Conservation (phyloP, 2,329 filamentous ascomycete species). For the Hymenoscyphus salicellus region DNA sequence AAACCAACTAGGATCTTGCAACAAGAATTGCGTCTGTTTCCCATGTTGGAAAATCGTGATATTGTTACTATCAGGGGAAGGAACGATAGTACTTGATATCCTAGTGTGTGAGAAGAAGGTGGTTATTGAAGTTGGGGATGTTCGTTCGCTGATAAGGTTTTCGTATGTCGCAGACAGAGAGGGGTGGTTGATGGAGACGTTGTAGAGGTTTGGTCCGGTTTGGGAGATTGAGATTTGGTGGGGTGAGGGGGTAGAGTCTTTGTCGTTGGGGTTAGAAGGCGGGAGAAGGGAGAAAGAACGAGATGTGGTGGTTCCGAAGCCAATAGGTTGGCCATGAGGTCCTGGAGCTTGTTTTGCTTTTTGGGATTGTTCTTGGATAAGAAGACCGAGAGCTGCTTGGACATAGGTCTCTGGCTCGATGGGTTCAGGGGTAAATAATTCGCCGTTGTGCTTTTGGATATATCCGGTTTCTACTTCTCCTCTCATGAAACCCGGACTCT, state of each 20-base stretch:
- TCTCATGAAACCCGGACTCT: slow-evolving; percentile 74
- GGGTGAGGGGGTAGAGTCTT: slow-evolving; percentile 13
- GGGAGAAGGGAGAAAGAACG: slow-evolving; percentile 32
- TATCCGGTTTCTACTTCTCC: slow-evolving; percentile 95
- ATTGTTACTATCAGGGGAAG: slow-evolving; percentile 47
- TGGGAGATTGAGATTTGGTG: slow-evolving; percentile 33
- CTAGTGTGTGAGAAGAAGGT: slow-evolving; percentile 81
- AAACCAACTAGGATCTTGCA: slow-evolving; percentile 71
- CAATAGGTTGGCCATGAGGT: slow-evolving; percentile 48
- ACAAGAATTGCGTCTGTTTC: slow-evolving; percentile 54
- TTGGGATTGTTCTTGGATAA: slow-evolving; percentile 49
- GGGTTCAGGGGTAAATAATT: slow-evolving; percentile 66
- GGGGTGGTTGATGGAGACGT: slow-evolving; percentile 46
- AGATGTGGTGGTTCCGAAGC: slow-evolving; percentile 41
- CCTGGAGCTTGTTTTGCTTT: slow-evolving; percentile 29
- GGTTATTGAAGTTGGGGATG: slow-evolving; percentile 48
- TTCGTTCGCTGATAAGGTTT: slow-evolving; percentile 44
- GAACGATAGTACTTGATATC: slow-evolving; percentile 73
- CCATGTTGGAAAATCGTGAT: slow-evolving; percentile 76
- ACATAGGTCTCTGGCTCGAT: slow-evolving; percentile 73
- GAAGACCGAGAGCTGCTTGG: slow-evolving; percentile 79
- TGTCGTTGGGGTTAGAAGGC: slow-evolving; percentile 1
- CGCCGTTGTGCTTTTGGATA: slow-evolving; percentile 80
- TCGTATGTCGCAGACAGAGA: slow-evolving; percentile 40
- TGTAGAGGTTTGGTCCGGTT: slow-evolving; percentile 38